Base-by-base conservation (phyloP, 345 rosid genomes). In the Streptanthus diversifolius region DNA sequence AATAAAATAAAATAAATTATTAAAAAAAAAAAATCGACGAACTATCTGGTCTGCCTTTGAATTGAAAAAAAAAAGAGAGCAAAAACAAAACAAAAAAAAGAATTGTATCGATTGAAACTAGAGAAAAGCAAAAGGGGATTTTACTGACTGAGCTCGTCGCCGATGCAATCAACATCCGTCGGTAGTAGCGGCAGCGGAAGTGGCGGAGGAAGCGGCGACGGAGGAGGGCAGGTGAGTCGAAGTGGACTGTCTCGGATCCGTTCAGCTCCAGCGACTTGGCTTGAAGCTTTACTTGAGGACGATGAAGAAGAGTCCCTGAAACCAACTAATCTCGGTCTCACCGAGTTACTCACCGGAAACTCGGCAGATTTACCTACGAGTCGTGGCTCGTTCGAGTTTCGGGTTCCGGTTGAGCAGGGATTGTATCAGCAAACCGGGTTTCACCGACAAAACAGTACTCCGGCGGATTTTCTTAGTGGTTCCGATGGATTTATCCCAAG, bases 211-310 rank as follows among this genome's bases (percentile, higher is more conserved):
- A 12, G 39, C 1, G 9, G 36, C 0, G 39, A 12, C n/a, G 82
- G 82, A 18, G 86, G 77, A 24, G 86, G 83, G 1, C 83, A 72
- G 55, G 33, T 73, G 40, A 72, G 71, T 66, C 85, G 90, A 14
- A 77, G 76, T 33, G 86, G 89, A 39, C 85, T 90, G 5, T 71
- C 88, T 33, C 79, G 93, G 49, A 82, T 85, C 73, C 86, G 90
- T 12, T 90, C 91, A 30, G 96, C 91, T 63, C 96, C 96, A 7
- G 81, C 88, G 15, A 75, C 86, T 44, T 90, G 96, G 96, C 77
- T 90, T 25, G 91, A 86, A 63, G 81, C 88, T 0, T 86, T 90
- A 30, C 83, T 87, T 5, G 96, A 86, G 40, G 91, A 84, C 60
- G 93, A 85, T 59, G 93, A 82, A 41, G 92, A 86, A 65, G 92